Evolutionary conservation across 345 rosid species (phyloP), one percentile per base, ranked within the genome.

Genomic region (Geranium rotundifolium): DNA sequence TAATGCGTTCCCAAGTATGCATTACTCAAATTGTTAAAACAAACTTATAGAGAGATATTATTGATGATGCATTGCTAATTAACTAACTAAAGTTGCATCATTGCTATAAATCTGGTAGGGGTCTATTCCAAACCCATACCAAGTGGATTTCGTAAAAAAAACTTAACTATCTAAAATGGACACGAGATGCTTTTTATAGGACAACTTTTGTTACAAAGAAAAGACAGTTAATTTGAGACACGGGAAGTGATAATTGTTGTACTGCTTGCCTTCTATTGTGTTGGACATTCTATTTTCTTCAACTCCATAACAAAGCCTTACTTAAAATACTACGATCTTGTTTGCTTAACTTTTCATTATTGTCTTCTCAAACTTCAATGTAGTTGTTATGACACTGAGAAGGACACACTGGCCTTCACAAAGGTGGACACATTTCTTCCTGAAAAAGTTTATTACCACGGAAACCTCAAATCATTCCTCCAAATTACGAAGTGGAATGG

Each of bases 401-500:
- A 85, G 73, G 97, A 92, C 76, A 92, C 76, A 29, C 72, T 92
- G 75, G 83, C 95, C 60, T 92, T 87, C 76, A 77, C 84, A 15
- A 89, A 89, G 75, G 98, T 92, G 70, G 91, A 92, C 71, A 67
- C 74, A 12, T 89, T 87, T 76, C 84, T 83, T 66, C 91, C 85
- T 12, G 62, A 89, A 58, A 87, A 89, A 76, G 65, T 83, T 54
- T 92, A 92, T 73, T 92, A 93, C 76, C 95, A 87, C 73, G 99
- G 97, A 57, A 84, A 88, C 73, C 96, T 93, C 52, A 89, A 89
- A 81, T 67, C 83, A 20, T 93, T 93, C 67, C 95, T 89, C 64
- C 73, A 93, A 75, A 89, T 93, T 75, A 93, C 99, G 16, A 89
- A 81, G 78, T 93, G 99, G 97, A 80, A 75, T 67, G 99, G 97